These are phyloP conservation scores for Geranomyces michiganensis DNA, from an alignment of 192 early-diverging fungal species.

Conservation along the genomic window DNA sequence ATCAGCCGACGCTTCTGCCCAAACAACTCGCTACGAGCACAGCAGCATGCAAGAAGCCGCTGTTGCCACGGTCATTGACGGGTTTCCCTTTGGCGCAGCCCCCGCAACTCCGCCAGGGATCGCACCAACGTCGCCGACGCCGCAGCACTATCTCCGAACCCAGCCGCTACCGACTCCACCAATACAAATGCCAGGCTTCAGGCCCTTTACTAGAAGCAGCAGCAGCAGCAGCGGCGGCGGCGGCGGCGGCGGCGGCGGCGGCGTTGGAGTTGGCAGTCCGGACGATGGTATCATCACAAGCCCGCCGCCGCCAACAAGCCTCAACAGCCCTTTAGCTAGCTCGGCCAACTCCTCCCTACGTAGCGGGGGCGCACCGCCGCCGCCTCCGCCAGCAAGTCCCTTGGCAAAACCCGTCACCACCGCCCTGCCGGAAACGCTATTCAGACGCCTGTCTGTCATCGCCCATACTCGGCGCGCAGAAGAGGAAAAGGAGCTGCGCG, in stretches of 20 bases:
- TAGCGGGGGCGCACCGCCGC: not conserved
- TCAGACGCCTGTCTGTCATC: not conserved
- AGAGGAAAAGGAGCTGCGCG: conserved; percentile 5
- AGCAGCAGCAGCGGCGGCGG: not conserved
- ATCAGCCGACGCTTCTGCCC: too few relatives aligned
- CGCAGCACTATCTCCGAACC: not conserved
- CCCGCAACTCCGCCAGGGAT: not conserved
- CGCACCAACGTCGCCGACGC: not conserved
- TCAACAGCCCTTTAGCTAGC: not conserved
- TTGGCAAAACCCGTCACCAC: not conserved
- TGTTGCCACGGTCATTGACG: not conserved
- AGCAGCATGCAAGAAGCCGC: not conserved
- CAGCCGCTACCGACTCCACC: conserved; percentile 2
- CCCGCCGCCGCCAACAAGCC: not conserved
- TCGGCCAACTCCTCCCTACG: not conserved
- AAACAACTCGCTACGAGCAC: not conserved
- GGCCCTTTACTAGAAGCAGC: not conserved
- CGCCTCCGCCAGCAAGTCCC: not conserved
- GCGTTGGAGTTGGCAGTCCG: not conserved
- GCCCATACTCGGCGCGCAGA: conserved; percentile 9
- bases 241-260: not conserved
- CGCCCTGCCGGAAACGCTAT: not conserved
- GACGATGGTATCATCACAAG: too few relatives aligned
- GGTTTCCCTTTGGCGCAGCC: not conserved
- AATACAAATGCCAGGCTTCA: not conserved